Base-by-base conservation (phyloP, 1,284 basidiomycete genomes). In the Apiotrichum domesticum region DNA sequence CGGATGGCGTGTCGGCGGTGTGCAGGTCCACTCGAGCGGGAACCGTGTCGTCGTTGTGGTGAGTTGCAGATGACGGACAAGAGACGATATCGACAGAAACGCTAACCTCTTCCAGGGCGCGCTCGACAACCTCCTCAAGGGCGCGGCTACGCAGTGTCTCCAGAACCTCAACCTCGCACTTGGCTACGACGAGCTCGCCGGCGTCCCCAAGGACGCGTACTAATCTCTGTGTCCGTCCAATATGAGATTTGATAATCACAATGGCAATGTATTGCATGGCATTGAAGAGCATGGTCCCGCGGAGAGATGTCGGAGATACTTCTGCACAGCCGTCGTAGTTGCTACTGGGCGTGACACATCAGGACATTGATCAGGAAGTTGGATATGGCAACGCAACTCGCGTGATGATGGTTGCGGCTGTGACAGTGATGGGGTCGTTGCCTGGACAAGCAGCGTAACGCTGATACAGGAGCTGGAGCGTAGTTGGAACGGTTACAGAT, bases 151-250 rank as follows among this genome's bases (percentile, higher is more conserved):
- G 15, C 96, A 98, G 77, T 98, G 94, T 75, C 72, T 98, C 58
- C 92, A 94, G 88, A 98, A 98, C 76, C 77, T 98, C 70, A 98
- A 98, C 79, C 81, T 98, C 50, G 87, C 92, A 2, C 82, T 98
- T 35, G 95, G 95, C 11, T 90, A 89, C 67, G 90, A 95, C 61
- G 95, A 97, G 73, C 86, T 85, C 63, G 85, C 85, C 1, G 94
- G 93, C 5, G 92, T 97, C 59, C 84, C 84, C 3, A 55, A 55
- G 44, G 72, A 73, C 59, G 63, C 67, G 54, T 66, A 72, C 58
- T 76, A 66, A 43, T 7, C 39, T 39, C 13, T 9, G 9, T 39
- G 8, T 29, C 44, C 6, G 33, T 33, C 10, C 46, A n/a, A 35
- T 35, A 14, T 35, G 34, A n/a, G 33, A 47, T 35, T 21, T 6